phyloP scores from a whole-genome alignment of 2,329 filamentous ascomycete genomes.

The Fusarium coffeatum region DNA sequence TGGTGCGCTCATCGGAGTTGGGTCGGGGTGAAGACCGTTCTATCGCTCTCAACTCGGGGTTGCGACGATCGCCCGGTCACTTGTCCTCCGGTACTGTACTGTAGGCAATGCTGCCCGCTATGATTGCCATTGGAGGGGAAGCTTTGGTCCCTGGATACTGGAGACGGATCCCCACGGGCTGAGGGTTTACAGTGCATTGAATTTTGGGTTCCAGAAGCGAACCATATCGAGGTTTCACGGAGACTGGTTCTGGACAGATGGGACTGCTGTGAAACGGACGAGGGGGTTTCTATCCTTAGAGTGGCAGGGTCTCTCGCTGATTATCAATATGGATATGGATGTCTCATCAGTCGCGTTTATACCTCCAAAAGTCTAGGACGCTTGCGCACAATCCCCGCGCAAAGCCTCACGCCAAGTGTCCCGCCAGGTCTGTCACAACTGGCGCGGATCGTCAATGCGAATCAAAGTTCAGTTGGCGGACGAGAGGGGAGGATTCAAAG shows the following conservation, averaged over 20 bases:
- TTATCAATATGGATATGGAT: neutral
- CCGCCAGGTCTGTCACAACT: conserved; percentile 37
- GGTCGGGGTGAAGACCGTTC: conserved; percentile 26
- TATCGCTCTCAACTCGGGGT: conserved; percentile 25
- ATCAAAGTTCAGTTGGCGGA: conserved; percentile 17
- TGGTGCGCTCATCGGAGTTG: conserved; percentile 31
- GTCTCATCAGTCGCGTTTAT: conserved; percentile 3
- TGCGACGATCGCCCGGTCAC: conserved; percentile 25
- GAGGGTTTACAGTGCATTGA: neutral
- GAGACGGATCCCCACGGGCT: conserved; percentile 19
- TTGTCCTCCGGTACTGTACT: neutral
- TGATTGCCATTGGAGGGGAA: neutral
- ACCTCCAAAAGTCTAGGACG: neutral
- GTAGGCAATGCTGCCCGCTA: neutral
- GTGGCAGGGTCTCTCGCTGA: neutral
- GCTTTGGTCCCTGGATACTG: conserved; percentile 28
- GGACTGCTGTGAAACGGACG: conserved; percentile 10
- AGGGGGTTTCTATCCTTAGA: conserved; percentile 11
- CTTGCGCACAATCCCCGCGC: conserved; percentile 18
- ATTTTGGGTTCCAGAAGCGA: conserved; percentile 22
- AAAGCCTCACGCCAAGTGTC: conserved; percentile 29
- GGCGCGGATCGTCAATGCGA: conserved; percentile 41
- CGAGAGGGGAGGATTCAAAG: conserved; percentile 23
- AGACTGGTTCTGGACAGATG: neutral
- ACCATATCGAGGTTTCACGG: conserved; percentile 4